Conservation (phyloP, 192 early-diverging fungal species). For the Phlyctochytrium planicorne region DNA sequence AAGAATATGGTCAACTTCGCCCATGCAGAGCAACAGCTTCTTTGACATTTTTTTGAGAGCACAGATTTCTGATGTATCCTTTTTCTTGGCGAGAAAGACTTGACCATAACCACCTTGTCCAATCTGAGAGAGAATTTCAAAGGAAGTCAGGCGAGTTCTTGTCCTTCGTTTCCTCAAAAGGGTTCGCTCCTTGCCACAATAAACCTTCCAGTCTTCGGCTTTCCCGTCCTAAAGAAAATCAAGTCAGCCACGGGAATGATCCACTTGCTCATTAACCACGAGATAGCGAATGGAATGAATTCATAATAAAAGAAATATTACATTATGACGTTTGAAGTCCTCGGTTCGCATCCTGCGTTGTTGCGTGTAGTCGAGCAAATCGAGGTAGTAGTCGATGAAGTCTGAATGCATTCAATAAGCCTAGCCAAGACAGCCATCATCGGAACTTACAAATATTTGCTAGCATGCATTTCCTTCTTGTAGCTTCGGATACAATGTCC, state of each 20-base stretch:
- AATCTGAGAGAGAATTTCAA: constrained; percentile 68
- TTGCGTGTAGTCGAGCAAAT: constrained; percentile 76
- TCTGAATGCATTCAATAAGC: constrained; percentile 29
- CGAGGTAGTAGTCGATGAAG: constrained; percentile 83
- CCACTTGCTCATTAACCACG: too few relatives aligned
- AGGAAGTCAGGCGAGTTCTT: constrained; percentile 63
- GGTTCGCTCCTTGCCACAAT: constrained; percentile 57
- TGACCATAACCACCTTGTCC: constrained; percentile 82
- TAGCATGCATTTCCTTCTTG: constrained; percentile 47
- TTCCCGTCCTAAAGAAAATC: neutral
- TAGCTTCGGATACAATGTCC: constrained; percentile 24
- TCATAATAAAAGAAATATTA: too few relatives aligned
- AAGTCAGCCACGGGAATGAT: too few relatives aligned
- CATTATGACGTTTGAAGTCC: too few relatives aligned
- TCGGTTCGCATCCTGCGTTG: constrained; percentile 58
- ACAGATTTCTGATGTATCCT: constrained; percentile 66
- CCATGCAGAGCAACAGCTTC: constrained; percentile 57
- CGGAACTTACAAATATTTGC: constrained; percentile 46
- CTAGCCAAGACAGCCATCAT: neutral
- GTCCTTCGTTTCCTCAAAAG: constrained; percentile 67
- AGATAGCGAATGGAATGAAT: too few relatives aligned
- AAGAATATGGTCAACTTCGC: constrained; percentile 50
- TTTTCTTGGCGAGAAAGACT: constrained; percentile 71
- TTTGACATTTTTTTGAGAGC: constrained; percentile 82
- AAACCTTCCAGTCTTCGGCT: constrained; percentile 28